Evolutionary conservation across 805 yeast species (phyloP), one percentile per base, ranked within the genome.

Genomic region (Myxozyma nipponensis): DNA sequence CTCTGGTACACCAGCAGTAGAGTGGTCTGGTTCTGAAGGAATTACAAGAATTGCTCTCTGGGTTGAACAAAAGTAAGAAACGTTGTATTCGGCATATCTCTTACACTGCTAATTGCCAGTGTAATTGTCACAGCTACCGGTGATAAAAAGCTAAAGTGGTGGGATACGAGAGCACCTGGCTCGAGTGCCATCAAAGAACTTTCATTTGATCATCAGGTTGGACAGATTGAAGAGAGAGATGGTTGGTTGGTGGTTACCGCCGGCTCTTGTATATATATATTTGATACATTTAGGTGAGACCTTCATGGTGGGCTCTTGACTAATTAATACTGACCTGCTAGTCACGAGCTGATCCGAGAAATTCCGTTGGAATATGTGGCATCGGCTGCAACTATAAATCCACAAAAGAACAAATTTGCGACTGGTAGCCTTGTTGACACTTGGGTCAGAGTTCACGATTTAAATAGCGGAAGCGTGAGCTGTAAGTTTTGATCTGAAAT

Each of bases 381-480:
- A 10, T 61, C 65, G 6, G 59, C 66, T 1, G 66, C 58, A 21
- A 49, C 63, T 3, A 38, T 66, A 9, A 52, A 53, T 30, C 52
- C 56, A 1, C 59, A 52, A 26, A 34, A 49, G 18, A 47, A 49
- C 10, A 53, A 52, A 43, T 53, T 65, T 23, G 53, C 54, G 19
- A 66, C 69, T 1, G 69, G 68, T 1, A 50, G 58, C 35, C 26
- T 60, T 3, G 46, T 40, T 1, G 69, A 66, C 39, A 66, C 69
- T 4, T 66, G 66, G 66, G 65, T 66, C 5, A 54, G 69, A 13
- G 32, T 64, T 3, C 66, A 66, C 47, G 64, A 62, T 37, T 55
- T 55, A 32, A 59, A 46, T 13, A 26, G 46, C 18, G 51, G 49
- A 3, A 36, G 36, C 4, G 23, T 41, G 4, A n/a, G 26, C 4